Percentiles rank a stretch among this genome's conserved stretches.
phyloP scores from a whole-genome alignment of 495 filamentous ascomycete genomes.

The Neurospora sp. region DNA sequence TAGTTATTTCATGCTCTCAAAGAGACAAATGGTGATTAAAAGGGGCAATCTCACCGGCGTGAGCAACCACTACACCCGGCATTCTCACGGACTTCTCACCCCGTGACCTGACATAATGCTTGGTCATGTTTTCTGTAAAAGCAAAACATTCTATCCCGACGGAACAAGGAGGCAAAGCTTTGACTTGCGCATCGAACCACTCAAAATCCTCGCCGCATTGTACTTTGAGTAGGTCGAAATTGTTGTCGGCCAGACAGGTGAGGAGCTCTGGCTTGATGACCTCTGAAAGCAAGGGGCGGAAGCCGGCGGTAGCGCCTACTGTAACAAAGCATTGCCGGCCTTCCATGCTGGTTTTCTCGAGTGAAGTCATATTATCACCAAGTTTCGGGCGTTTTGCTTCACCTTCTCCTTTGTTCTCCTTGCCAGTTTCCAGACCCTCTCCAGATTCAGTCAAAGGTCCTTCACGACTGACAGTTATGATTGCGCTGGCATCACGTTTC shows the following conservation, averaged over 20 bases:
- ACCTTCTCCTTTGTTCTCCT: not conserved
- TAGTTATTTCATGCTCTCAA: not conserved
- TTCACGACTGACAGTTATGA: not conserved
- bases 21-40: not conserved
- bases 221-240: constrained; percentile 58
- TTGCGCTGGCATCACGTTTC: not conserved
- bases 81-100: constrained; percentile 11
- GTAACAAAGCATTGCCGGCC: constrained; percentile 55
- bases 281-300: constrained; percentile 57
- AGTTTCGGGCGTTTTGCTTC: not conserved
- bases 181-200: constrained; percentile 16
- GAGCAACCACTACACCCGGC: constrained; percentile 68
- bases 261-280: constrained; percentile 54
- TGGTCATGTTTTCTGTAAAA: constrained; percentile 46
- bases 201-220: constrained; percentile 60
- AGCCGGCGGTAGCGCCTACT: constrained; percentile 82
- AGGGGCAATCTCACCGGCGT: constrained; percentile 58
- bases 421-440: not conserved
- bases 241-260: constrained; percentile 35
- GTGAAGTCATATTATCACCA: not conserved
- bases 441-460: not conserved
- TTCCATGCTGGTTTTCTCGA: not conserved
- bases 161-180: constrained; percentile 4
- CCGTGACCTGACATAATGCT: constrained; percentile 42
- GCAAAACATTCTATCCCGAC: constrained; percentile 53